phyloP scores from a whole-genome alignment of 306 rosid species.

The Lablab purpureus region DNA sequence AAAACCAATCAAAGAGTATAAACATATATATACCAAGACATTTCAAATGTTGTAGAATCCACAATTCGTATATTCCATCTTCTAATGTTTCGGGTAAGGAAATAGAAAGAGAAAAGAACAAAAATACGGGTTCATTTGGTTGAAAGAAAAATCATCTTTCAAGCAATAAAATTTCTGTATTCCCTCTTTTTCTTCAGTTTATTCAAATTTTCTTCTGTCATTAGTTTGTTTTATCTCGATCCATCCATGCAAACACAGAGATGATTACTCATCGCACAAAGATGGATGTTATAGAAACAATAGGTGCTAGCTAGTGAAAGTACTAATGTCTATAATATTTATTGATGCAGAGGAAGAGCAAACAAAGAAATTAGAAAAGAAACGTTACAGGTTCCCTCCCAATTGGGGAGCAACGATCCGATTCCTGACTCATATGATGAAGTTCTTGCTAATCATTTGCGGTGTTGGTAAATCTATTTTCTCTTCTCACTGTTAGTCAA shows the following conservation, averaged over 20 bases:
- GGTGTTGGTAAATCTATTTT: constrained; percentile 49
- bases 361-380: constrained; percentile 29
- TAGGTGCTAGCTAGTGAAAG: neutral
- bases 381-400: constrained; percentile 39
- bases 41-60: neutral
- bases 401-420: constrained; percentile 44
- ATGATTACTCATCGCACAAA: neutral
- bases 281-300: neutral
- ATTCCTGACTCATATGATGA: constrained; percentile 37
- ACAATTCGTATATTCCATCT: neutral
- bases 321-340: neutral
- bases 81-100: neutral
- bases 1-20: constrained; percentile 6
- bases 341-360: constrained; percentile 36
- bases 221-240: neutral
- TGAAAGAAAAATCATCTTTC: neutral
- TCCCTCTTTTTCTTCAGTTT: neutral
- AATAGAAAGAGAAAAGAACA: neutral
- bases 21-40: neutral
- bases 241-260: neutral
- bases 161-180: neutral
- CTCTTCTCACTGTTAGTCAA: neutral
- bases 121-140: neutral
- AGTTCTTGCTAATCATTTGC: constrained; percentile 47
- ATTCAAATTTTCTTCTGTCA: neutral